Base-by-base conservation (phyloP, 2,329 filamentous ascomycete genomes). In the Xylaria sp. region DNA sequence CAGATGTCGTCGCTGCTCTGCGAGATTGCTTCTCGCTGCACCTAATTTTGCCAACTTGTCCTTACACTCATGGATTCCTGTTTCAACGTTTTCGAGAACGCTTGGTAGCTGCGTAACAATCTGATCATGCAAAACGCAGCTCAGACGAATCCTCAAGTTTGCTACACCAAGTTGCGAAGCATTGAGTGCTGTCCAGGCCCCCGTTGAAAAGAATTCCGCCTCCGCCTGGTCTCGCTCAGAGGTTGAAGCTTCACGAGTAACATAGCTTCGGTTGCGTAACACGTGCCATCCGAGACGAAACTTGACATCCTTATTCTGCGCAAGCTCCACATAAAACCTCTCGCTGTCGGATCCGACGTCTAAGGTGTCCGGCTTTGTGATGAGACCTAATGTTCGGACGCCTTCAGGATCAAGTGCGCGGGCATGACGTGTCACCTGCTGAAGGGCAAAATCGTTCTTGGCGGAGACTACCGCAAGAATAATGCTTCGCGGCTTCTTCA, bases 401-500 rank as follows among this genome's bases (percentile, higher is more conserved):
- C 81, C 80, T n/a, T n/a, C n/a, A n/a, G n/a, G n/a, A n/a, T n/a
- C n/a, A n/a, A n/a, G n/a, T n/a, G n/a, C n/a, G n/a, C n/a, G n/a
- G n/a, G n/a, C n/a, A n/a, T n/a, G n/a, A n/a, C n/a, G n/a, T n/a
- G n/a, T n/a, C n/a, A n/a, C n/a, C n/a, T n/a, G n/a, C n/a, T n/a
- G n/a, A n/a, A n/a, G n/a, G n/a, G 85, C 84, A 70, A 83, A 83
- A 50, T 90, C 85, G 42, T 80, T 82, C 44, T 83, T 84, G 1
- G 85, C 86, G 0, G 83, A 84, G 0, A 89, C 80, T 0, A 89
- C 83, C 0, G 86, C 84, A 0, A 90, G 78, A 1, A 89, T 86
- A 65, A 91, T 87, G 71, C 83, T 89, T 1, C 85, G 78, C 0
- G 79, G 76, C 10, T 84, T 80, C n/a, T 74, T 72, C 79, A 91